Conservation (phyloP, 768 basidiomycete genomes). For the Megacollybia marginata region DNA sequence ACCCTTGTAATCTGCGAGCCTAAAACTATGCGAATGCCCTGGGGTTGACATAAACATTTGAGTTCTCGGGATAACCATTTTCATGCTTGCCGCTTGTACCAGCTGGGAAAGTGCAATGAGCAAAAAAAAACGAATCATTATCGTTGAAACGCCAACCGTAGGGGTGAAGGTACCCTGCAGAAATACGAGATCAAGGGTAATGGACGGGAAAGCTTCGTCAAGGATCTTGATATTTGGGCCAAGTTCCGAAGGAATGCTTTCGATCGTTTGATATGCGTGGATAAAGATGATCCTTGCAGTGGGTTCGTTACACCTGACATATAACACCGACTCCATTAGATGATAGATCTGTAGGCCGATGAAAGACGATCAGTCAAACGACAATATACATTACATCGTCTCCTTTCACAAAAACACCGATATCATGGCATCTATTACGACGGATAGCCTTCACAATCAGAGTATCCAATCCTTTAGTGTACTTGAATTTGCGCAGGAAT, state of each 20-base stretch:
- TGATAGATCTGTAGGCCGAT: constrained; percentile 45
- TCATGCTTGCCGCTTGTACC: constrained; percentile 22
- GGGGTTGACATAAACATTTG: background rate
- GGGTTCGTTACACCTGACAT: constrained; percentile 62
- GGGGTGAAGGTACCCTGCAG: background rate
- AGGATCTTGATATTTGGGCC: constrained; percentile 44
- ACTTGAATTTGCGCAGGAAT: constrained; percentile 29
- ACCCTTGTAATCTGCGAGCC: background rate
- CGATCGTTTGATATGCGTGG: constrained; percentile 51
- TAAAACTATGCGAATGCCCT: background rate
- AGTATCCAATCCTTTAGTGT: constrained; percentile 34
- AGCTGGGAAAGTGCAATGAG: background rate
- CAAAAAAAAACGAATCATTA: too few relatives aligned
- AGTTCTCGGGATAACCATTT: constrained; percentile 27
- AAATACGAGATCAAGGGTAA: background rate
- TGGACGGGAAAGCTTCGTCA: background rate
- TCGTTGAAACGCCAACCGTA: background rate
- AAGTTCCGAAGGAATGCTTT: constrained; percentile 57
- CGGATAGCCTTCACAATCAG: constrained; percentile 37
- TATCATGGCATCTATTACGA: constrained; percentile 40
- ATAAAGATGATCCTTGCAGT: constrained; percentile 64
- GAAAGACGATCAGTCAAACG: background rate
- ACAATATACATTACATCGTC: constrained; percentile 45
- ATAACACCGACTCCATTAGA: constrained; percentile 57
- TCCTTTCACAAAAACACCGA: constrained; percentile 54